A percentile compares a stretch with the other conserved stretches of the same genome.
These are phyloP conservation scores for Verticillium longisporum DNA, from an alignment of 2,329 filamentous ascomycete species.

Conservation along the genomic window DNA sequence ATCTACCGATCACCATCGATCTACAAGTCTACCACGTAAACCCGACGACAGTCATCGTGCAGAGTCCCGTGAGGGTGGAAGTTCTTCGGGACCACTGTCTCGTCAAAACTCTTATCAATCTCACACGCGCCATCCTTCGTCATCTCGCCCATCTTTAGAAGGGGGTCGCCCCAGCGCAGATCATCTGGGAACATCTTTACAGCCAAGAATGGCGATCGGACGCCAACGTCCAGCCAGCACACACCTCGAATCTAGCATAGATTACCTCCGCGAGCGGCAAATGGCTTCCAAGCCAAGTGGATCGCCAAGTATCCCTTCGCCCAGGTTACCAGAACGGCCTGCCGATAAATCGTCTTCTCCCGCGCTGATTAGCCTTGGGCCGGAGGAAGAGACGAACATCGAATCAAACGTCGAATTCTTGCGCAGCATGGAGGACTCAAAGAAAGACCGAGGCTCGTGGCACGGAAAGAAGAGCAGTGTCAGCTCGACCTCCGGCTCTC, in stretches of 20 bases:
- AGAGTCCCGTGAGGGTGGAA: slow-evolving; percentile 18
- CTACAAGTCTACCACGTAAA: slow-evolving; percentile 19
- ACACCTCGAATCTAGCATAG: slow-evolving; percentile 74
- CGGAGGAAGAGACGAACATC: slow-evolving; percentile 58
- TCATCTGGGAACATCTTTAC: slow-evolving; percentile 38
- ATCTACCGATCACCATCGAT: slow-evolving; percentile 16
- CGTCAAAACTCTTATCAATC: neutral
- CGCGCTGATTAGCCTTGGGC: slow-evolving; percentile 22
- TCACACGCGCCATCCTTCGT: slow-evolving; percentile 34
- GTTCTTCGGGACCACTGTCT: slow-evolving; percentile 1
- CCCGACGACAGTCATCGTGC: slow-evolving; percentile 9
- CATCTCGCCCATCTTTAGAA: slow-evolving; percentile 64
- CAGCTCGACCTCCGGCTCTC: slow-evolving; percentile 64
- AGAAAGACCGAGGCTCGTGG: slow-evolving; percentile 48
- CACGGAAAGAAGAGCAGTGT: slow-evolving; percentile 69
- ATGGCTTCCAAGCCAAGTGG: slow-evolving; percentile 35
- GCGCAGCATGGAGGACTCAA: slow-evolving; percentile 63
- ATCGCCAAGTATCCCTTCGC: slow-evolving; percentile 26
- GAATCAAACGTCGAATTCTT: slow-evolving; percentile 79
- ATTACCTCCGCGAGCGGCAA: slow-evolving; percentile 75
- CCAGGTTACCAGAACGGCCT: slow-evolving; percentile 24
- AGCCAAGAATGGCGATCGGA: slow-evolving; percentile 31
- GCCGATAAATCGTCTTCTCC: slow-evolving; percentile 33
- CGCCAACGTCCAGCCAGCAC: slow-evolving; percentile 73
- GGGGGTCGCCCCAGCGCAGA: slow-evolving; percentile 60